Evolutionary conservation across 208 protist species (phyloP), one percentile per base, ranked within the genome.

Genomic region (Leptomonas seymouri): DNA sequence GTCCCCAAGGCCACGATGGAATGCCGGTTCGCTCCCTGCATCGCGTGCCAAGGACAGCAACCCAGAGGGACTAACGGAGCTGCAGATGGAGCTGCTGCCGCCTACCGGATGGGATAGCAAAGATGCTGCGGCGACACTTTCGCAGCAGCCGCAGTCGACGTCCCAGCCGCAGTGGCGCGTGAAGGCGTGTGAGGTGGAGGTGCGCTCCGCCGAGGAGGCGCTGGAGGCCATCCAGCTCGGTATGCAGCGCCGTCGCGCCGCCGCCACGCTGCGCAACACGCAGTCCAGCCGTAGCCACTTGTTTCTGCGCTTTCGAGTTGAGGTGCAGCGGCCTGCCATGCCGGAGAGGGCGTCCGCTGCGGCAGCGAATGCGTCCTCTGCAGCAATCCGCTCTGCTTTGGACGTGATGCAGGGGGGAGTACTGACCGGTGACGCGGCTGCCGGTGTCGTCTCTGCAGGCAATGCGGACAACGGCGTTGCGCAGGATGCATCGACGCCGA

Each of bases 211-310:
- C 2, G 25, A 39, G 27, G 74, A 75, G 12, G 69, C 59, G 27
- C 50, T 73, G 50, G 59, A 68, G 49, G 70, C 50, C 15, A 44
- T 81, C 7, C 48, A 73, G 45, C 70, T 73, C 27, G 76, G 69
- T 31, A 34, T 72, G 30, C 25, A 57, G 42, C 76, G 68, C 41
- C 76, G 76, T 21, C 69, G 76, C 28, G 51, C 71, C 23, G 65
- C 64, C 11, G 50, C 49, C 15, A 77, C 65, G 25, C 36, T 49
- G 53, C 76, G 76, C 49, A 76, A 46, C 23, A 46, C 60, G n/a
- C 48, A 51, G 31, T 81, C 70, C 12, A 81, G 76, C 54, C 68
- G 67, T 27, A 78, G 77, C 53, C 77, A 82, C 45, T 49, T 82
- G 20, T 69, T 78, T 28, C 45, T 82, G 49, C 49, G 56, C 25